Evolutionary conservation across 768 basidiomycete species (phyloP), one percentile per base, ranked within the genome.

Genomic region (Pisolithus marmoratus): DNA sequence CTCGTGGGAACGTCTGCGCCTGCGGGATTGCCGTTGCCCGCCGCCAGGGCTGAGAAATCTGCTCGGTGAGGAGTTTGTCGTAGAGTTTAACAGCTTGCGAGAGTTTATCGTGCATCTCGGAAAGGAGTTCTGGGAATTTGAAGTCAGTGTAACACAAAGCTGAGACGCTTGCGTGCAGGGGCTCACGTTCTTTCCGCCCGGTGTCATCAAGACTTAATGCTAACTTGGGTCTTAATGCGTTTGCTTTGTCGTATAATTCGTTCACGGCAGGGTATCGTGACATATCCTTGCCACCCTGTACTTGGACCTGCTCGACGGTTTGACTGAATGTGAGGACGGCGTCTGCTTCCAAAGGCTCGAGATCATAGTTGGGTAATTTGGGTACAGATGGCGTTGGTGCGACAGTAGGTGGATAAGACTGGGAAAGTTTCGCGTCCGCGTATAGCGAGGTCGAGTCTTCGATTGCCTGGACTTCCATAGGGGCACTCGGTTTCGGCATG

Each of bases 21-120:
- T 54, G 60, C 48, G 63, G 63, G 4, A 53, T 45, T 37, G 66
- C 53, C 14, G 64, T 49, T 29, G 43, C 43, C 40, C 55, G 66
- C 38, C 81, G 72, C 84, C 87, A 88, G 1, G 87, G 87, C 38
- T 81, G 83, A 2, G 84, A 76, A 11, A 94, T 75, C 63, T 94
- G 90, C 57, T 90, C 80, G 23, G 93, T 93, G 40, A 95, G 72
- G 20, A 96, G 73, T 49, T 86, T 81, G 58, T 97, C 94, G 64
- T 97, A 98, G 4, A 96, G 72, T 63, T 88, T 87, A 42, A 97
- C 92, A 0, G 91, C 93, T 65, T 95, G 83, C 1, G 91, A 89
- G 9, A 99, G 69, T 68, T 97, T 95, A 44, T 88, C 86, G 60
- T 97, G 89, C 93, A 98, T 97, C 46, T 97, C 94, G 7, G 83